These are phyloP conservation scores for Trametes elegans DNA, from an alignment of 768 basidiomycete species.

Conservation along the genomic window DNA sequence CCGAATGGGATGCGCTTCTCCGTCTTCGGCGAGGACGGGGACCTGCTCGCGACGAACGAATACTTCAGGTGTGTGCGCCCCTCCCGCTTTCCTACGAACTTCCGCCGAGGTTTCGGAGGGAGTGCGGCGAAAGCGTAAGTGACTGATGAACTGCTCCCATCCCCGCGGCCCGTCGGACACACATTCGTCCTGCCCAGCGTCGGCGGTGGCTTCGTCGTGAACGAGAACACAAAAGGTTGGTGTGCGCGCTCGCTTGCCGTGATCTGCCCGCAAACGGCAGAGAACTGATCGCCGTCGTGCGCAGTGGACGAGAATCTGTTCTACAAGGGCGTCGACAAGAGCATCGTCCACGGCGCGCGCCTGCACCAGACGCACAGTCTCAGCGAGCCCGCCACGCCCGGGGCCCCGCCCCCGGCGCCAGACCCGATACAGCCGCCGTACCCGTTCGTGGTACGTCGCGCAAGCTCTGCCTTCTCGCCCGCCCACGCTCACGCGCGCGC, in stretches of 20 bases:
- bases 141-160: neutral
- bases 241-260: neutral
- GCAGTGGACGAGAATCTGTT: conserved; percentile 90
- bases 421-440: conserved; percentile 70
- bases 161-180: no score
- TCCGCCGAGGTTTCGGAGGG: neutral
- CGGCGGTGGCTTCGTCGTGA: conserved; percentile 93
- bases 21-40: conserved; percentile 76
- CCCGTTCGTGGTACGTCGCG: conserved; percentile 50
- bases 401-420: neutral
- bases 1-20: conserved; percentile 95
- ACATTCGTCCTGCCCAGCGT: conserved; percentile 47
- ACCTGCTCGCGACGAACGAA: conserved; percentile 89
- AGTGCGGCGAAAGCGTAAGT: conserved; percentile 7
- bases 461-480: neutral
- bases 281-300: neutral
- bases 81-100: neutral
- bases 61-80: conserved; percentile 64
- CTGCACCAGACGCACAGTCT: conserved; percentile 65
- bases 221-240: conserved; percentile 86
- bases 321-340: conserved; percentile 89
- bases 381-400: conserved; percentile 19
- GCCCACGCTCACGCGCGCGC: neutral
- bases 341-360: conserved; percentile 74
- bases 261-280: neutral